A percentile compares a stretch with the other conserved stretches of the same genome.
Conservation (phyloP, 176 grass and related monocot genomes). For the Eleusine indica region DNA sequence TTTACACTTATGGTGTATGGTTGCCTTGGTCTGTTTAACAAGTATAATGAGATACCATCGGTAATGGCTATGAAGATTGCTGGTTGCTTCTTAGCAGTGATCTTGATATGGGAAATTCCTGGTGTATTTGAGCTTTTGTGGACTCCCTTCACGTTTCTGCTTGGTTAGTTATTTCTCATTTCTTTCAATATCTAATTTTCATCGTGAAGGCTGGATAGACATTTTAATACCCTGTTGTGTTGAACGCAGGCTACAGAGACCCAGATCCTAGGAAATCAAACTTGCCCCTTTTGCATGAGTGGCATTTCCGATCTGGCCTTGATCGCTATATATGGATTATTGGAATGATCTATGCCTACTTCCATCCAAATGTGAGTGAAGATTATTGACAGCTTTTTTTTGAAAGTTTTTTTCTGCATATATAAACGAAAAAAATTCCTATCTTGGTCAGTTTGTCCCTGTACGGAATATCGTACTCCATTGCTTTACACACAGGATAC, state of each 20-base stretch:
- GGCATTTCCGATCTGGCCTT: conserved; percentile 91
- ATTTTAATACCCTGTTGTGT: conserved; percentile 5
- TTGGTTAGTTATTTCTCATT: conserved; percentile 50
- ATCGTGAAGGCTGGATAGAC: neutral
- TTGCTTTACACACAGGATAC: neutral
- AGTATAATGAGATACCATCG: conserved; percentile 74
- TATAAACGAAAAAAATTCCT: neutral
- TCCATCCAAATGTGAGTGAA: conserved; percentile 73
- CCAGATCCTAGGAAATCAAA: conserved; percentile 69
- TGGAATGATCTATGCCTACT: conserved; percentile 94
- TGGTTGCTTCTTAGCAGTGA: conserved; percentile 60
- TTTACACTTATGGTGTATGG: conserved; percentile 91
- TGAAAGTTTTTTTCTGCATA: neutral
- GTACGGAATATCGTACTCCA: neutral
- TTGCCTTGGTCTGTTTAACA: conserved; percentile 74
- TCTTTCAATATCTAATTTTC: neutral
- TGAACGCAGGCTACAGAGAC: conserved; percentile 65
- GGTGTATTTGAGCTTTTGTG: conserved; percentile 81
- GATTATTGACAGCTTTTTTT: conserved; percentile 1
- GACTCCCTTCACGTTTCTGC: conserved; percentile 66
- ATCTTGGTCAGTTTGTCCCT: neutral
- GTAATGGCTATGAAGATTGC: conserved; percentile 65
- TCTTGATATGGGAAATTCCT: conserved; percentile 88
- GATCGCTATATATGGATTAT: conserved; percentile 92
- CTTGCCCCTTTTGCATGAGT: conserved; percentile 69